Evolutionary conservation across 768 basidiomycete species (phyloP).

Genomic region (Tephrocybe rancida): DNA sequence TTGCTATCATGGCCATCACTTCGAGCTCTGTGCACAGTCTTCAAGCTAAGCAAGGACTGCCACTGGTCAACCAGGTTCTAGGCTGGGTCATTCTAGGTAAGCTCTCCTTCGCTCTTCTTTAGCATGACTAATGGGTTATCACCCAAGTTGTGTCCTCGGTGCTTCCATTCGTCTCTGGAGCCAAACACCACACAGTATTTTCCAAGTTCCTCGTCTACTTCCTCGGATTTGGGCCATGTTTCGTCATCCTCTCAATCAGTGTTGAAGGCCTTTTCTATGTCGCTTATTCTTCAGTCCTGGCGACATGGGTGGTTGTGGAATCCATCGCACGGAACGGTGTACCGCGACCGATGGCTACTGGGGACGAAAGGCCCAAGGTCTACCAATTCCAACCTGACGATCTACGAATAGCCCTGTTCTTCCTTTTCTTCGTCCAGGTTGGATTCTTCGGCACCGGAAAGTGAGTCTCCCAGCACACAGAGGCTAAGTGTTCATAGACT

Average conservation of each 20-base stretch:
- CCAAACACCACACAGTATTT: constrained; percentile 36
- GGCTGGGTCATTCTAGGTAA: constrained; percentile 72
- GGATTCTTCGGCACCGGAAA: constrained; percentile 88
- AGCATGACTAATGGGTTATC: not conserved
- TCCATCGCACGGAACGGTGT: constrained; percentile 22
- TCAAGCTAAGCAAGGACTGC: constrained; percentile 68
- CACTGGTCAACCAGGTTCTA: constrained; percentile 53
- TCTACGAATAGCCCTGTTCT: constrained; percentile 75
- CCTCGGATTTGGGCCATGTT: constrained; percentile 73
- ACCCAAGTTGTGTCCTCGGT: constrained; percentile 48
- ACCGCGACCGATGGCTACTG: constrained; percentile 6
- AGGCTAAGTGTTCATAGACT: constrained; percentile 7
- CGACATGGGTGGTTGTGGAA: constrained; percentile 73
- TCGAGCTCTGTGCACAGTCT: constrained; percentile 59
- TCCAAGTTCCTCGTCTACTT: constrained; percentile 65
- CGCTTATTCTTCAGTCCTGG: constrained; percentile 63
- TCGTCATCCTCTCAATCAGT: constrained; percentile 80
- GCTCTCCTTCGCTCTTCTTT: not conserved
- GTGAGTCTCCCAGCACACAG: constrained; percentile 41
- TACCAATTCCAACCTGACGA: constrained; percentile 62
- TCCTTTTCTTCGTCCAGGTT: constrained; percentile 85
- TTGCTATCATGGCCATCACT: constrained; percentile 53
- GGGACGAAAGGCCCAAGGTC: constrained; percentile 15
- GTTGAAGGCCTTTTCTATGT: constrained; percentile 81
- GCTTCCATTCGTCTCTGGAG: constrained; percentile 48